Evolutionary conservation across 257 asterid genomes (phyloP).

Genomic region (Jacaranda mimosifolia): DNA sequence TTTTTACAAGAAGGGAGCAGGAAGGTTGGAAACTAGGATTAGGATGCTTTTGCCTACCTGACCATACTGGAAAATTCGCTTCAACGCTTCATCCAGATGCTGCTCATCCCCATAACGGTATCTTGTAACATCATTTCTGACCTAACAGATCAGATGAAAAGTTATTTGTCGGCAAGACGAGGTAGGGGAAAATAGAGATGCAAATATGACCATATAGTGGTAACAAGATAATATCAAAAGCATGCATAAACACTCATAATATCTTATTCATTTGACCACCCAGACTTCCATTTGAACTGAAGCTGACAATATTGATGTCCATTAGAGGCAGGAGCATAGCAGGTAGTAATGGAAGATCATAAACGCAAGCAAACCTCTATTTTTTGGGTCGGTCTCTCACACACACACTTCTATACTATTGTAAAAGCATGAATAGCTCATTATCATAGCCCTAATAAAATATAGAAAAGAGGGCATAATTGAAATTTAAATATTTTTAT

Average conservation of each 20-base stretch:
- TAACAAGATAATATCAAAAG: not conserved
- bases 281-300: too few relatives aligned
- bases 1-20: not conserved
- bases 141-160: constrained; percentile 59
- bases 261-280: too few relatives aligned
- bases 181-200: constrained; percentile 11
- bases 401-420: too few relatives aligned
- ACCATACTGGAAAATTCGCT: constrained; percentile 94
- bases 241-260: not conserved
- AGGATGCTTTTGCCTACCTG: constrained; percentile 54
- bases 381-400: too few relatives aligned
- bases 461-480: too few relatives aligned
- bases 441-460: too few relatives aligned
- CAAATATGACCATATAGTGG: not conserved
- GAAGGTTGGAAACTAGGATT: not conserved
- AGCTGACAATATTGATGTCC: too few relatives aligned
- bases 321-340: too few relatives aligned
- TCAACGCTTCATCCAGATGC: constrained; percentile 94
- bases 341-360: too few relatives aligned
- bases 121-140: constrained; percentile 92
- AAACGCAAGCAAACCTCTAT: too few relatives aligned
- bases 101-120: constrained; percentile 99
- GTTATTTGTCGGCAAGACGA: constrained; percentile 31
- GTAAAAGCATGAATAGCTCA: too few relatives aligned
- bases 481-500: too few relatives aligned